These are phyloP conservation scores for Phytopythium oedochilum DNA, from an alignment of 352 stramenopile genomes.

Conservation along the genomic window DNA sequence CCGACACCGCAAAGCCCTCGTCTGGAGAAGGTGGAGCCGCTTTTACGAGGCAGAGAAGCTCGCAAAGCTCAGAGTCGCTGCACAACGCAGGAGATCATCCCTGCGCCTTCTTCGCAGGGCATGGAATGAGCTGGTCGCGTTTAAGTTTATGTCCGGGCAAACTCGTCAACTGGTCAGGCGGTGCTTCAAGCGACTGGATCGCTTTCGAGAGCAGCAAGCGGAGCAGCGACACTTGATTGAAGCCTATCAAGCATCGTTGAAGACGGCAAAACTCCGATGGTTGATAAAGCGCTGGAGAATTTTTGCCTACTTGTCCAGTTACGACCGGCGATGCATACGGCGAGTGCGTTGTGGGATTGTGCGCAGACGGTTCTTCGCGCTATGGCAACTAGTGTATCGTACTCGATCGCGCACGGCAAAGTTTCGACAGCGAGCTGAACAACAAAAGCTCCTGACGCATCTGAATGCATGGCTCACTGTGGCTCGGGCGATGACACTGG, in stretches of 20 bases:
- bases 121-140: conserved; percentile 16
- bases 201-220: conserved; percentile 5
- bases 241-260: conserved; percentile 3
- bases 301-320: conserved; percentile 7
- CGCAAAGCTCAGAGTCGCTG: background rate
- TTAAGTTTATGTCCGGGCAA: conserved; percentile 13
- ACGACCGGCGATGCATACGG: conserved; percentile 7
- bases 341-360: conserved; percentile 18
- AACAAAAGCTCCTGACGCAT: conserved; percentile 12
- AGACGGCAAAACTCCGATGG: conserved; percentile 5
- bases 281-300: conserved; percentile 15
- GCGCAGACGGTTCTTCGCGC: conserved; percentile 17
- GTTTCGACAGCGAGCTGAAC: conserved; percentile 8
- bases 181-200: conserved; percentile 10
- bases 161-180: conserved; percentile 2
- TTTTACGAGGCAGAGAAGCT: background rate
- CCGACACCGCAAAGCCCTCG: background rate
- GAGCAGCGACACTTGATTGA: conserved; percentile 2
- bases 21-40: background rate
- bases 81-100: background rate
- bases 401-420: conserved; percentile 4
- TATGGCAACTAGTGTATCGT: conserved; percentile 22
- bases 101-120: background rate
- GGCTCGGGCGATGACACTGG: conserved; percentile 14
- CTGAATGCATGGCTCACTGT: conserved; percentile 17